Evolutionary conservation across 306 rosid genomes (phyloP).

Genomic region (Trifolium fragiferum): DNA sequence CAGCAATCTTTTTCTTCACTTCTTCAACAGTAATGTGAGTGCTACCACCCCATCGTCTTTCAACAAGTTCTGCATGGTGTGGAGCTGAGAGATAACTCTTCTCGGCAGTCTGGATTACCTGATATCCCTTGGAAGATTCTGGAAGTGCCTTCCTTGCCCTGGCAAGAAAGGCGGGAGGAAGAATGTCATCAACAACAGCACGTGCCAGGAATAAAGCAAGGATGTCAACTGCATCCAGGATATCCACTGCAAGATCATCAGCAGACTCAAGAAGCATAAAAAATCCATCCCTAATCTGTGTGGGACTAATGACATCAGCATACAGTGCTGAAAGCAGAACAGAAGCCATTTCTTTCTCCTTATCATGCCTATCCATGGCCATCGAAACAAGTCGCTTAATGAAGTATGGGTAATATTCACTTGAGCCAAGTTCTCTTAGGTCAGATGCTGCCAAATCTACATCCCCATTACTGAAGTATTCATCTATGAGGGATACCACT

Average conservation of each 20-base stretch:
- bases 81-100: slow-evolving; percentile 99
- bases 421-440: slow-evolving; percentile 87
- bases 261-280: slow-evolving; percentile 93
- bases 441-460: slow-evolving; percentile 89
- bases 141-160: slow-evolving; percentile 89
- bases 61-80: slow-evolving; percentile 98
- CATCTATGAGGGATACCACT: slow-evolving; percentile 79
- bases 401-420: slow-evolving; percentile 87
- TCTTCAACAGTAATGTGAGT: slow-evolving; percentile 95
- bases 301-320: slow-evolving; percentile 91
- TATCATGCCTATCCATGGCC: slow-evolving; percentile 98
- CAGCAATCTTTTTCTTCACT: slow-evolving; percentile 88
- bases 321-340: slow-evolving; percentile 92
- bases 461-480: slow-evolving; percentile 86
- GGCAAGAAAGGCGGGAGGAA: slow-evolving; percentile 90
- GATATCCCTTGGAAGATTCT: slow-evolving; percentile 88
- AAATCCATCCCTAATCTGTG: slow-evolving; percentile 92
- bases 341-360: slow-evolving; percentile 99
- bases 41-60: slow-evolving; percentile 98
- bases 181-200: slow-evolving; percentile 97
- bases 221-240: slow-evolving; percentile 88
- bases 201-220: slow-evolving; percentile 96
- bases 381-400: slow-evolving; percentile 89
- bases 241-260: slow-evolving; percentile 97
- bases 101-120: slow-evolving; percentile 80